Conservation (phyloP, 306 rosid genomes). For the Medicago lupulina region DNA sequence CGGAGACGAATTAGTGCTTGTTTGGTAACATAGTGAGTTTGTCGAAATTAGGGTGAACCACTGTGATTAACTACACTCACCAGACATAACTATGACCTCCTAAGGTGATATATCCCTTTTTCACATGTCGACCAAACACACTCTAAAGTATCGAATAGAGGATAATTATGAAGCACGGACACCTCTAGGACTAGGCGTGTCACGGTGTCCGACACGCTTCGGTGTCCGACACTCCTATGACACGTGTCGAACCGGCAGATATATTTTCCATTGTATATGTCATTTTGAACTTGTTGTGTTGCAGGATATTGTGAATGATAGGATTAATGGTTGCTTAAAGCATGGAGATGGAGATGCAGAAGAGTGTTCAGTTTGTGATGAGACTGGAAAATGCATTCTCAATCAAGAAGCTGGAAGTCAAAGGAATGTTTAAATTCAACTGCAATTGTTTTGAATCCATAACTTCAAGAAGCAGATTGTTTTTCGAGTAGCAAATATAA, state of each 20-base stretch:
- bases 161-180: too few species aligned
- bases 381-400: slow-evolving; percentile 51
- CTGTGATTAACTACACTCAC: too few species aligned
- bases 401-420: slow-evolving; percentile 20
- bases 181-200: too few species aligned
- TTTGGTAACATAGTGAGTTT: too few species aligned
- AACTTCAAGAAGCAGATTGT: slow-evolving; percentile 1
- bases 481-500: too few species aligned
- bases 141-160: neutral
- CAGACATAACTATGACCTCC: neutral
- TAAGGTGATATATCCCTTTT: neutral
- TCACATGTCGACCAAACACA: neutral
- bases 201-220: too few species aligned
- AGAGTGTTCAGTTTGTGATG: slow-evolving; percentile 82
- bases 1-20: too few species aligned
- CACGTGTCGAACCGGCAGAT: too few species aligned
- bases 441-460: slow-evolving; percentile 20
- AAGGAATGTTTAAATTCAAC: slow-evolving; percentile 26
- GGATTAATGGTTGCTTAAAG: slow-evolving; percentile 78
- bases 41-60: too few species aligned
- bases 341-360: slow-evolving; percentile 77
- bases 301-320: slow-evolving; percentile 87
- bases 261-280: neutral
- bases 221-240: too few species aligned
- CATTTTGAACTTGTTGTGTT: slow-evolving; percentile 43